Conservation (phyloP, 139 green algal genomes). For the Chlamydomonas incerta region DNA sequence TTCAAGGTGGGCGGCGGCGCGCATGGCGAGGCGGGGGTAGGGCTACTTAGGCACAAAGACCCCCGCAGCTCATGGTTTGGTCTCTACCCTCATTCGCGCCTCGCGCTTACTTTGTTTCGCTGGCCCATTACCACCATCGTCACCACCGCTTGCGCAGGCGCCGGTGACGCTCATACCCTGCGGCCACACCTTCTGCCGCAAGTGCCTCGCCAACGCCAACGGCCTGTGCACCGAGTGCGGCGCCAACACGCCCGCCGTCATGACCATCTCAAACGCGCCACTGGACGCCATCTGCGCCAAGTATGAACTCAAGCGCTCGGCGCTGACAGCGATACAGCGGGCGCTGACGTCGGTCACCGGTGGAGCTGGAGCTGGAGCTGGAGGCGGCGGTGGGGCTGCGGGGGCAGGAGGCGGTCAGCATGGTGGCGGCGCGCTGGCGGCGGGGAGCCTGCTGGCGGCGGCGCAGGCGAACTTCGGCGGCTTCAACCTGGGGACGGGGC, state of each 20-base stretch:
- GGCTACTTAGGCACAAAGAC: too few species aligned
- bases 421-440: too few species aligned
- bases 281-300: conserved; percentile 54
- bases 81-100: too few species aligned
- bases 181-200: conserved; percentile 53
- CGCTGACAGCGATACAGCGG: conserved; percentile 38
- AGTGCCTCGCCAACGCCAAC: conserved; percentile 36
- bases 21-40: too few species aligned
- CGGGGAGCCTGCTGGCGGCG: neutral
- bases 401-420: too few species aligned
- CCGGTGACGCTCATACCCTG: conserved; percentile 48
- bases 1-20: too few species aligned
- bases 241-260: neutral
- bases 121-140: neutral
- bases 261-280: conserved; percentile 23
- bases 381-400: too few species aligned
- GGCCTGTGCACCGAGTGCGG: conserved; percentile 48
- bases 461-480: too few species aligned
- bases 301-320: conserved; percentile 46
- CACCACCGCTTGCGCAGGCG: neutral
- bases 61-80: too few species aligned
- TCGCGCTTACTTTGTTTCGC: too few species aligned
- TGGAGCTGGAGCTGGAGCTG: neutral
- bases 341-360: conserved; percentile 20
- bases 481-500: too few species aligned